Percentiles rank a stretch among this genome's conserved stretches.
phyloP scores from a whole-genome alignment of 257 asterid species.

The Linaria vulgaris region DNA sequence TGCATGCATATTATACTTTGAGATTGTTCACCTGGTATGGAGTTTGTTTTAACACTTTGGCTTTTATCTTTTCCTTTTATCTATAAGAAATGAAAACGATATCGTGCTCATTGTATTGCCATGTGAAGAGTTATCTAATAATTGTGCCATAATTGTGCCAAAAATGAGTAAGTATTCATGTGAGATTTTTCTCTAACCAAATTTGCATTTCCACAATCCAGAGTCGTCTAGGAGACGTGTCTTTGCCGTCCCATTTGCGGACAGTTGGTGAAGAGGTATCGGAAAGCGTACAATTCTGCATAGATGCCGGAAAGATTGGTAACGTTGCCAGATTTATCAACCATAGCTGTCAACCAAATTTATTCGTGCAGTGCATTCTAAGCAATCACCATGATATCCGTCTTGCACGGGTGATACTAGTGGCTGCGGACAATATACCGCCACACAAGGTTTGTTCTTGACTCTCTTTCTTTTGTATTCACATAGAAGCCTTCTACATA shows the following conservation, averaged over 20 bases:
- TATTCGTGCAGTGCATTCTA: slow-evolving; percentile 82
- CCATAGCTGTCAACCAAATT: slow-evolving; percentile 83
- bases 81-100: no score
- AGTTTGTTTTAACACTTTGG: no score
- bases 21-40: no score
- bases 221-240: slow-evolving; percentile 81
- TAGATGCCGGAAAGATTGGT: slow-evolving; percentile 73
- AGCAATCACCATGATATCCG: slow-evolving; percentile 63
- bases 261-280: slow-evolving; percentile 40
- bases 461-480: neutral
- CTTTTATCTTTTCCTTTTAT: no score
- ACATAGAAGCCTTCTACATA: no score
- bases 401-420: slow-evolving; percentile 63
- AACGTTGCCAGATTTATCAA: slow-evolving; percentile 75
- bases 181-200: no score
- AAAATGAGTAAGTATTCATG: no score
- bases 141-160: no score
- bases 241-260: slow-evolving; percentile 50
- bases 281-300: slow-evolving; percentile 72
- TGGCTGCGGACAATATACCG: slow-evolving; percentile 86
- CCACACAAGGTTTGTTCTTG: slow-evolving; percentile 62
- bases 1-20: no score
- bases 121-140: no score
- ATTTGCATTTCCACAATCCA: slow-evolving; percentile 6
- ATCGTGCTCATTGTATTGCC: no score